phyloP scores from a whole-genome alignment of 495 filamentous ascomycete species.

The Aspergillus nidulans region DNA sequence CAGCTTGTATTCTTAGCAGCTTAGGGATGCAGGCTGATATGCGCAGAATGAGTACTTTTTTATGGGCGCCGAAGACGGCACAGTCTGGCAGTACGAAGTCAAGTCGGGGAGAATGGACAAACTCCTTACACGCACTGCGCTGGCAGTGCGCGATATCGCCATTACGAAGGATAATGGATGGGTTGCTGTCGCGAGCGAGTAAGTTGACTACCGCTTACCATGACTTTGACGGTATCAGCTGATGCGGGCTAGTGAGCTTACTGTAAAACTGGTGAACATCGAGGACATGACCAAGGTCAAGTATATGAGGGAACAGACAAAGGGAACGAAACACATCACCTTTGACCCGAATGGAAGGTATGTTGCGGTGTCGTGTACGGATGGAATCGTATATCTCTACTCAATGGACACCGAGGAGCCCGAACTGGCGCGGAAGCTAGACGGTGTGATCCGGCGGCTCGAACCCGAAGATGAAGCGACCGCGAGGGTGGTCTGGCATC shows the following conservation, averaged over 20 bases:
- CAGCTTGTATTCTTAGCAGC: not conserved
- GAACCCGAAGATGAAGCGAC: conserved; percentile 76
- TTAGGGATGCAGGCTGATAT: not conserved
- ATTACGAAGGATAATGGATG: conserved; percentile 79
- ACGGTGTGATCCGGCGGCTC: conserved; percentile 74
- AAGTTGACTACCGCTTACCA: conserved; percentile 17
- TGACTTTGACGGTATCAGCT: conserved; percentile 2
- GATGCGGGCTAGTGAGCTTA: conserved; percentile 58
- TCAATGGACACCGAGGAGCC: conserved; percentile 77
- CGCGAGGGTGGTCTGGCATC: conserved; percentile 82
- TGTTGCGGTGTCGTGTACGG: conserved; percentile 77
- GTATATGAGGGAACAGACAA: conserved; percentile 73
- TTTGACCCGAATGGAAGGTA: conserved; percentile 79
- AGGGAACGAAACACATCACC: conserved; percentile 81
- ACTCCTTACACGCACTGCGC: conserved; percentile 72
- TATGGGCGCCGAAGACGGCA: conserved; percentile 86
- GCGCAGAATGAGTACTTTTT: conserved; percentile 74
- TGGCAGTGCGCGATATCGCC: conserved; percentile 81
- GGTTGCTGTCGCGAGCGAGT: conserved; percentile 95
- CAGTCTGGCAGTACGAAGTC: conserved; percentile 81
- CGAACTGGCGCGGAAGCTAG: conserved; percentile 72
- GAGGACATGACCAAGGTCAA: conserved; percentile 70
- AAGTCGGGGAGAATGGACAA: conserved; percentile 69
- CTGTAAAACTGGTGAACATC: conserved; percentile 80
- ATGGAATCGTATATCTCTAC: conserved; percentile 86